phyloP scores from a whole-genome alignment of 176 grass and related monocot genomes.

The Aegilops longissima region DNA sequence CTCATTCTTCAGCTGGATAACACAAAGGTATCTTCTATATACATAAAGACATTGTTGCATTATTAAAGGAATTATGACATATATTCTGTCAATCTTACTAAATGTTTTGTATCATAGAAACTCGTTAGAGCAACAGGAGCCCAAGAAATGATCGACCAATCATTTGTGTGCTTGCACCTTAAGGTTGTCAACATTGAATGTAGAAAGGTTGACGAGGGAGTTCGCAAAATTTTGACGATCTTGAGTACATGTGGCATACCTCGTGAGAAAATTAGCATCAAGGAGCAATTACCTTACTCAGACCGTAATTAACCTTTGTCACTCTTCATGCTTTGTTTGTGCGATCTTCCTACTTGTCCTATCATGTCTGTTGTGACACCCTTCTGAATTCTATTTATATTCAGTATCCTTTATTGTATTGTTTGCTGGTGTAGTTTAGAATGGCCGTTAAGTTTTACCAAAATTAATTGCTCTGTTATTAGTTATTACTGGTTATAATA shows the following conservation, averaged over 20 bases:
- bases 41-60: background rate
- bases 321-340: background rate
- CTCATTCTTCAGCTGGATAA: background rate
- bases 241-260: background rate
- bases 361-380: background rate
- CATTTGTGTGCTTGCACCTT: background rate
- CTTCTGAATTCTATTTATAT: background rate
- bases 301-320: background rate
- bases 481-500: background rate
- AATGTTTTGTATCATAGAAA: background rate
- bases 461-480: background rate
- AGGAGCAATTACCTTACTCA: background rate
- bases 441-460: background rate
- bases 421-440: background rate
- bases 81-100: background rate
- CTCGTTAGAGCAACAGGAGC: background rate
- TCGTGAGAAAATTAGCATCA: background rate
- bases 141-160: background rate
- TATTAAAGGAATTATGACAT: background rate
- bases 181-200: background rate
- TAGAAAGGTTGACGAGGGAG: background rate
- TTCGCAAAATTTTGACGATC: background rate
- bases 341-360: background rate
- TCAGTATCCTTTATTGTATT: background rate
- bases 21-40: background rate